Evolutionary conservation across 2,329 filamentous ascomycete species (phyloP).

Genomic region (Colletotrichum viniferum): DNA sequence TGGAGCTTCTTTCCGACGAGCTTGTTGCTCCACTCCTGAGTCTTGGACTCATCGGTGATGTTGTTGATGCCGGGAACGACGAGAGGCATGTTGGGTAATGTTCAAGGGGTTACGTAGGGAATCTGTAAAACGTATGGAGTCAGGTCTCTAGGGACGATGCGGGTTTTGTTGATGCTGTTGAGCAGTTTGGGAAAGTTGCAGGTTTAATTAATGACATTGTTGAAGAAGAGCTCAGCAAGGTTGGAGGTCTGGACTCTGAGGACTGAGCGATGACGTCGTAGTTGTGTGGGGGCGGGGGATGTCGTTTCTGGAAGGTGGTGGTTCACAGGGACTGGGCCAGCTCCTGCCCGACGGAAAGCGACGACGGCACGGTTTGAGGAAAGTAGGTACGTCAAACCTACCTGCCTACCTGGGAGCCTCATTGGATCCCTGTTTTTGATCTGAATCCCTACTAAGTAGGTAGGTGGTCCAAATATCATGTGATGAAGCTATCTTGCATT

Average conservation of each 20-base stretch:
- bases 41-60: conserved; percentile 47
- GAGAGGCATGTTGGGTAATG: conserved; percentile 62
- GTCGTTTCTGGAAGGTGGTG: background rate
- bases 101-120: background rate
- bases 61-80: conserved; percentile 63
- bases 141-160: background rate
- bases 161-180: too few species aligned
- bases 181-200: background rate
- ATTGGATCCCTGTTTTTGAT: background rate
- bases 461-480: background rate
- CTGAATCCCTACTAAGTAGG: background rate
- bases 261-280: conserved; percentile 14
- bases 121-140: background rate
- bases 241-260: background rate
- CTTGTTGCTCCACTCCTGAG: conserved; percentile 65
- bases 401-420: background rate
- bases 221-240: background rate
- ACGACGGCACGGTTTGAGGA: background rate
- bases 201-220: background rate
- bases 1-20: conserved; percentile 67
- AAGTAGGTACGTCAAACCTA: background rate
- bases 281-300: conserved; percentile 12
- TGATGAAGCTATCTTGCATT: background rate
- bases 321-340: background rate
- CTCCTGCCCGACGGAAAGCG: background rate